Base-by-base conservation (phyloP, 108 stramenopile species). In the Chaetoceros muelleri region DNA sequence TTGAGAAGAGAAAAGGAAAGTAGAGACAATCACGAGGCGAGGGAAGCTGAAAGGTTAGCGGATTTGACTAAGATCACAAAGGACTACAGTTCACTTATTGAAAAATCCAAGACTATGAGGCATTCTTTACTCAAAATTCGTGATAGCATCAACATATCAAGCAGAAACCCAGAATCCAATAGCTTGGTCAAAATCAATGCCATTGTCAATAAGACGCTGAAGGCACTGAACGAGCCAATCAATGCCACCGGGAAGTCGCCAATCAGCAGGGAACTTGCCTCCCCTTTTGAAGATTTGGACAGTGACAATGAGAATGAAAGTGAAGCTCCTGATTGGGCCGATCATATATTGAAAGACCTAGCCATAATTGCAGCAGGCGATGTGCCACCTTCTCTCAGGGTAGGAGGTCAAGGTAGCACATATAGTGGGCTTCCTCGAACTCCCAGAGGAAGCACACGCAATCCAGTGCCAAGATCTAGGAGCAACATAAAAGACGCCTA, bases 321-420 rank as follows among this genome's bases (percentile, higher is more conserved):
- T 24, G 70, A 72, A 34, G 55, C 66, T 2, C 81, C 76, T 16
- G 83, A 75, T 13, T 84, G 83, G 83, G 76, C 83, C 3, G 65
- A 64, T 34, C 79, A 80, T 23, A 84, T 84, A 19, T 73, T 84
- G 74, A 64, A 49, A 20, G 83, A 84, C 56, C 53, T 84, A 28
- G 79, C 71, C 5, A 55, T 78, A 17, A 84, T 84, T 56, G 83
- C 83, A 3, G 70, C 80, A 47, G 83, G 83, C 0, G 64, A 69
- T 25, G 60, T 78, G 25, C 79, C 83, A 2, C 13, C 59, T 2
- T 67, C 71, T 13, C 50, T 80, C 20, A 52, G 52, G 66, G 60
- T 40, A 59, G 51, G 18, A 2, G 24, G 27, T 60, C 51, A 24
- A 48, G 3, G 26, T 52, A 34, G 25, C 22, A 3, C 27, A 60